Percentiles rank a stretch among this genome's conserved stretches.
These are phyloP conservation scores for Phytophthora palmivora DNA, from an alignment of 352 stramenopile genomes.

Conservation along the genomic window DNA sequence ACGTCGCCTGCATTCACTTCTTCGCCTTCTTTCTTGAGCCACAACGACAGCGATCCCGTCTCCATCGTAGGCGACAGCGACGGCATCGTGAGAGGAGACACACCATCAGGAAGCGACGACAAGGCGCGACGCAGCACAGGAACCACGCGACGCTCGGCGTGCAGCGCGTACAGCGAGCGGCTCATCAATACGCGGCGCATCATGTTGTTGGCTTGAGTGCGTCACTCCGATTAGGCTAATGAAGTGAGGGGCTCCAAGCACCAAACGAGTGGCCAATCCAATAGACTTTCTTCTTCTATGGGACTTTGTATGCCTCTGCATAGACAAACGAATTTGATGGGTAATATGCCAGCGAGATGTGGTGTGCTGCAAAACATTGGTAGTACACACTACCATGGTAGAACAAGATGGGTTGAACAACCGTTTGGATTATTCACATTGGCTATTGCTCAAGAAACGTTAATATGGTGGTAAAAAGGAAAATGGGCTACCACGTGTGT, in stretches of 20 bases:
- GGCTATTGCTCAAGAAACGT: conserved; percentile 32
- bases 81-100: conserved; percentile 91
- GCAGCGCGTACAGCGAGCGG: conserved; percentile 37
- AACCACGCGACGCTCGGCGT: conserved; percentile 17
- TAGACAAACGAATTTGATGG: conserved; percentile 32
- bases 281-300: neutral
- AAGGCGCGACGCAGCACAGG: conserved; percentile 45
- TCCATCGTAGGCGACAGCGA: conserved; percentile 98
- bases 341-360: conserved; percentile 8
- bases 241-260: conserved; percentile 26
- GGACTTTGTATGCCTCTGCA: conserved; percentile 15
- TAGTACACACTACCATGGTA: too few relatives aligned
- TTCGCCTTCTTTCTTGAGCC: conserved; percentile 94
- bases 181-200: conserved; percentile 48
- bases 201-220: conserved; percentile 20
- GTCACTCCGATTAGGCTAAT: conserved; percentile 33
- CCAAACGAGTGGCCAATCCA: conserved; percentile 32
- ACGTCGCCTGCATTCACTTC: conserved; percentile 92
- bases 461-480: conserved; percentile 34
- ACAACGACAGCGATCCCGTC: conserved; percentile 93
- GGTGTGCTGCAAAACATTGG: neutral
- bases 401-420: too few relatives aligned
- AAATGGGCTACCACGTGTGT: conserved; percentile 28
- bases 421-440: too few relatives aligned
- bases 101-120: conserved; percentile 73